These are phyloP conservation scores for Hortaea sp. DNA, from an alignment of 2,329 filamentous ascomycete genomes.

Conservation along the genomic window DNA sequence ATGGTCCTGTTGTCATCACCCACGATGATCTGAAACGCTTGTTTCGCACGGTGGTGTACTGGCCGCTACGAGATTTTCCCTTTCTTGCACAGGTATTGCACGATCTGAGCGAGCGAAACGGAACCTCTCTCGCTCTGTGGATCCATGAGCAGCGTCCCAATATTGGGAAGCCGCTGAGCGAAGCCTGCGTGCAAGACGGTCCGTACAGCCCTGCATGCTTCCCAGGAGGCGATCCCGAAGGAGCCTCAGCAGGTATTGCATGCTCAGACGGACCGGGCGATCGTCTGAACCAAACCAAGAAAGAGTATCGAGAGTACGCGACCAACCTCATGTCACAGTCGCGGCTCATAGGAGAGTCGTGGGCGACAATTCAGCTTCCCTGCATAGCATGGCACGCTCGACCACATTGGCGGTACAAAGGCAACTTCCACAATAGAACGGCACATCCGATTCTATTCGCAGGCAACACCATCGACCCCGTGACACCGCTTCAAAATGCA, in stretches of 20 bases:
- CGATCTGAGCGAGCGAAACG: slow-evolving; percentile 20
- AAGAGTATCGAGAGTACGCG: slow-evolving; percentile 9
- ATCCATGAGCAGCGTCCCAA: slow-evolving; percentile 31
- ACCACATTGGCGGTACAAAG: slow-evolving; percentile 11
- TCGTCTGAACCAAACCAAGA: slow-evolving; percentile 15
- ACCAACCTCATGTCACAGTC: slow-evolving; percentile 21
- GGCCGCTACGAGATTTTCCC: slow-evolving; percentile 22
- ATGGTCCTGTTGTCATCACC: slow-evolving; percentile 24
- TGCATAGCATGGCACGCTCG: slow-evolving; percentile 22
- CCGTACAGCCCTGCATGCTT: slow-evolving; percentile 14
- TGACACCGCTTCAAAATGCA: slow-evolving; percentile 45
- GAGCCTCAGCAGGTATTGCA: slow-evolving; percentile 19
- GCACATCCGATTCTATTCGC: slow-evolving; percentile 48
- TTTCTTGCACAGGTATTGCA: slow-evolving; percentile 21
- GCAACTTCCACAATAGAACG: slow-evolving; percentile 28
- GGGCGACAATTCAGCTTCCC: slow-evolving; percentile 25
- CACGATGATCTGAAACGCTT: slow-evolving; percentile 25
- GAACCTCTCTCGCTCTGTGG: slow-evolving; percentile 24
- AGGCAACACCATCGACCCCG: slow-evolving; percentile 48
- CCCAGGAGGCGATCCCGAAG: background rate
- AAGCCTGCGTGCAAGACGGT: slow-evolving; percentile 20
- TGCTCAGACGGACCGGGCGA: slow-evolving; percentile 28
- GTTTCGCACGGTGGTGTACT: slow-evolving; percentile 25
- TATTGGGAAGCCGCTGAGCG: slow-evolving; percentile 10
- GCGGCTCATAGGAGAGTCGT: slow-evolving; percentile 25